These are phyloP conservation scores for Gaultheria prostrata DNA, from an alignment of 148 eudicot genomes.

Conservation along the genomic window DNA sequence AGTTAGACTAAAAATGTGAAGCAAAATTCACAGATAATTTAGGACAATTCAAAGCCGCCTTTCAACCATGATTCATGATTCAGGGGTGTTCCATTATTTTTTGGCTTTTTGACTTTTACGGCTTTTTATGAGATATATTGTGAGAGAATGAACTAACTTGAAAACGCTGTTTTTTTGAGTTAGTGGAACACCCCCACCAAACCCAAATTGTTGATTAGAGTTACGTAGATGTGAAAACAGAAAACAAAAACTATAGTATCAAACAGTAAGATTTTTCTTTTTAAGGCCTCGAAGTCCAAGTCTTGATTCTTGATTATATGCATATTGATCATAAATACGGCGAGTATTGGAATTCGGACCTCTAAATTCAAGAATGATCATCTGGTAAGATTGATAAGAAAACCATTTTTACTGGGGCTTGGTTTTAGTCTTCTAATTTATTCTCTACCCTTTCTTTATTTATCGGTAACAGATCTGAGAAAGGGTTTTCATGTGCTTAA, in stretches of 20 bases:
- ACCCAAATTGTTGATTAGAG: background rate
- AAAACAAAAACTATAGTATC: background rate
- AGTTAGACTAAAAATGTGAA: background rate
- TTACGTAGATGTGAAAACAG: background rate
- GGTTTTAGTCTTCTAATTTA: background rate
- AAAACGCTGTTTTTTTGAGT: too few species aligned
- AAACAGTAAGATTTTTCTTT: background rate
- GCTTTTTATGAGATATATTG: too few species aligned
- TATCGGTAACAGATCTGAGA: background rate
- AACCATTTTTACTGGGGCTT: background rate
- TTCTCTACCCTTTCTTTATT: background rate
- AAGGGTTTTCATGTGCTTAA: background rate
- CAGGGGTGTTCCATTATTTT: too few species aligned
- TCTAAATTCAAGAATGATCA: background rate
- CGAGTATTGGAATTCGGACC: background rate
- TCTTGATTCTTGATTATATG: background rate
- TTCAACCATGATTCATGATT: background rate
- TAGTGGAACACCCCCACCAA: too few species aligned
- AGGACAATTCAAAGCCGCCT: background rate
- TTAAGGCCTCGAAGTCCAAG: background rate
- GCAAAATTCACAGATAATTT: background rate
- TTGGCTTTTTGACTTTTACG: too few species aligned
- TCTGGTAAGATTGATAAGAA: background rate
- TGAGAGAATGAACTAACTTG: too few species aligned
- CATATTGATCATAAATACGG: background rate